Conservation (phyloP, 1,284 basidiomycete species). For the Cutaneotrichosporon arboriforme region DNA sequence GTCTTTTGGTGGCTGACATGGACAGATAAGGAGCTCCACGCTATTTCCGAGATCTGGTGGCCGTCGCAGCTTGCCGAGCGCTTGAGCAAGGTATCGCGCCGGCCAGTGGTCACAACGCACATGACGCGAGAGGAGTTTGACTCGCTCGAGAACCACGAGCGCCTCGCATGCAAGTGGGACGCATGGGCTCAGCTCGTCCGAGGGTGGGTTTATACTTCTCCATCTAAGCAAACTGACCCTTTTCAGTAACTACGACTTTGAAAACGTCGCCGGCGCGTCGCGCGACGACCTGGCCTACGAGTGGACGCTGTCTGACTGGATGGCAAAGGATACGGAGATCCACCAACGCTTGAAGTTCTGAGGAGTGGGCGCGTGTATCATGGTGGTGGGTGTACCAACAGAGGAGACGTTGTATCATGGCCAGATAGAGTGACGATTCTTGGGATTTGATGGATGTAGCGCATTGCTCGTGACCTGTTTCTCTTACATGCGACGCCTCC, state of each 20-base stretch:
- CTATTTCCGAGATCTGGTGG: slow-evolving; percentile 22
- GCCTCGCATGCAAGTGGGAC: slow-evolving; percentile 14
- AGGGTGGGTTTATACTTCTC: slow-evolving; percentile 8
- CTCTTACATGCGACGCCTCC: too few relatives aligned
- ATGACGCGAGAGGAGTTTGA: slow-evolving; percentile 26
- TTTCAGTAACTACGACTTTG: slow-evolving; percentile 12
- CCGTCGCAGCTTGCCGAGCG: slow-evolving; percentile 24
- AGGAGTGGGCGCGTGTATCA: not conserved
- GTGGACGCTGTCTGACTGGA: slow-evolving; percentile 26
- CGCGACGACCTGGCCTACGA: slow-evolving; percentile 17
- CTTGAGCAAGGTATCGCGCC: slow-evolving; percentile 21
- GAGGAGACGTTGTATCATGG: too few relatives aligned
- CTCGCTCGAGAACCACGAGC: slow-evolving; percentile 19
- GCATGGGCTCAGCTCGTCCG: slow-evolving; percentile 18
- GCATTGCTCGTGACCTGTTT: not conserved
- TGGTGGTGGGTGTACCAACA: not conserved
- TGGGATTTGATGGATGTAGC: not conserved
- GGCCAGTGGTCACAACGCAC: slow-evolving; percentile 26
- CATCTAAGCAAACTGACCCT: not conserved
- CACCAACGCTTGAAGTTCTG: slow-evolving; percentile 6
- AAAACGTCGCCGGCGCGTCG: slow-evolving; percentile 8
- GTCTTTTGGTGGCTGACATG: not conserved
- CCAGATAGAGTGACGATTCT: not conserved
- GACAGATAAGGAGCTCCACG: slow-evolving; percentile 25
- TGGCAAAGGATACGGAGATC: slow-evolving; percentile 7